A percentile compares a stretch with the other conserved stretches of the same genome.
Conservation (phyloP, 345 rosid genomes). For the Eucalyptus cloeziana region DNA sequence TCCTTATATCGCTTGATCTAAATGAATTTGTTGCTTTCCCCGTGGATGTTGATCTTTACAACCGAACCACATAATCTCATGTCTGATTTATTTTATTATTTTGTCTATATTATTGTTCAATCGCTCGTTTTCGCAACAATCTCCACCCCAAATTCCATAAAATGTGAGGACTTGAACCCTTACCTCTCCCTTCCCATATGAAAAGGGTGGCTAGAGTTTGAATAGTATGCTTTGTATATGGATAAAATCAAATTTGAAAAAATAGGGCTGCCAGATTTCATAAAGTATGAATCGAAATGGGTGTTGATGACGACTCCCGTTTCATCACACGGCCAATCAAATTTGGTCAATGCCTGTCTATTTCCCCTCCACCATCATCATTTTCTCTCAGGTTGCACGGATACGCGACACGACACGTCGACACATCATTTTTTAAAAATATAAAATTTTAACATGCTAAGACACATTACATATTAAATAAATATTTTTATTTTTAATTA, state of each 20-base stretch:
- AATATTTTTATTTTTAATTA: too few species aligned
- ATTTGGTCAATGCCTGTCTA: neutral
- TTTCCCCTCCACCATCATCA: neutral
- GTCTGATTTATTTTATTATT: too few species aligned
- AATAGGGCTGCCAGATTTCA: neutral
- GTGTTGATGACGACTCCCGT: neutral
- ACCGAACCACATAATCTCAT: too few species aligned
- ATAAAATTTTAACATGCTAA: too few species aligned
- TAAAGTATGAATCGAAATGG: neutral
- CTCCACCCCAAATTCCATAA: rapidly evolving
- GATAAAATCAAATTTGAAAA: neutral
- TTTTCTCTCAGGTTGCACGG: neutral
- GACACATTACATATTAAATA: too few species aligned
- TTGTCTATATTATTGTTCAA: too few species aligned
- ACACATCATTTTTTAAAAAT: too few species aligned
- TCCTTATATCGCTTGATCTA: too few species aligned
- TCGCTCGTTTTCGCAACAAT: too few species aligned
- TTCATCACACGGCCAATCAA: neutral
- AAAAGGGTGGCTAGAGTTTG: neutral
- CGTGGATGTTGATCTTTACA: too few species aligned
- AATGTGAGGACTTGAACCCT: rapidly evolving
- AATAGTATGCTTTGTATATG: neutral
- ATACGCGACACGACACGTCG: too few species aligned
- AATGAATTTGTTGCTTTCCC: too few species aligned
- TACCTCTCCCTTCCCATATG: rapidly evolving